phyloP scores from a whole-genome alignment of 148 eudicot species.

The Hydrangea macrophylla region DNA sequence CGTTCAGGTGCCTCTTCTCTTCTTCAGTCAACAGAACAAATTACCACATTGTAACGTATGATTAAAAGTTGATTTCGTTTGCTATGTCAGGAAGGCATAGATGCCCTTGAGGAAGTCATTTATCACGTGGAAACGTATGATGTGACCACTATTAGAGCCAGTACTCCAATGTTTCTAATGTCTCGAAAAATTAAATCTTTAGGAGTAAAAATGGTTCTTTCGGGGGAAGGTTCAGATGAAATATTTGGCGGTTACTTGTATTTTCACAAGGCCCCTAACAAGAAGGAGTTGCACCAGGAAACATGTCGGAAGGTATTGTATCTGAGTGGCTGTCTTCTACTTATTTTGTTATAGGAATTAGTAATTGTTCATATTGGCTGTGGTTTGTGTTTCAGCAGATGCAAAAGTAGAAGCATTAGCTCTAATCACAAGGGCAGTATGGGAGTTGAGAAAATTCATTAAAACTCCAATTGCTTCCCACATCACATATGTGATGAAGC shows the following conservation, averaged over 20 bases:
- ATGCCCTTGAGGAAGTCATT: conserved; percentile 92
- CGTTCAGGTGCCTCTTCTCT: conserved; percentile 64
- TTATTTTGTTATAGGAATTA: too few relatives aligned
- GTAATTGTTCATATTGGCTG: too few relatives aligned
- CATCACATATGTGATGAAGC: too few relatives aligned
- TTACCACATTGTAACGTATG: not conserved
- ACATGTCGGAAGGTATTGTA: conserved; percentile 81
- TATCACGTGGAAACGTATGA: conserved; percentile 95
- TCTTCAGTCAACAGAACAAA: not conserved
- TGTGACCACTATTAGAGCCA: conserved; percentile 92
- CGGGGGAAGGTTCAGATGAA: conserved; percentile 99
- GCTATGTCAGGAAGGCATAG: conserved; percentile 80
- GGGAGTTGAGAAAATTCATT: not conserved
- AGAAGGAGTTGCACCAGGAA: conserved; percentile 91
- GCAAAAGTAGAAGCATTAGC: too few relatives aligned
- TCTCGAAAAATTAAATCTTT: conserved; percentile 92
- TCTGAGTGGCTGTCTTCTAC: conserved; percentile 8
- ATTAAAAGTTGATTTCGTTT: conserved; percentile 10
- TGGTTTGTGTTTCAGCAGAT: too few relatives aligned
- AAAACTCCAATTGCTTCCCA: too few relatives aligned
- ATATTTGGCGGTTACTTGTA: conserved; percentile 96
- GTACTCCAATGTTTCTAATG: conserved; percentile 99
- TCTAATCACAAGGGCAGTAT: not conserved
- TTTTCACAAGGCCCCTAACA: conserved; percentile 97
- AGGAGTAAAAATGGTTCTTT: conserved; percentile 96